Conservation (phyloP, 2,329 filamentous ascomycete genomes). For the Aspergillus costaricaensis region DNA sequence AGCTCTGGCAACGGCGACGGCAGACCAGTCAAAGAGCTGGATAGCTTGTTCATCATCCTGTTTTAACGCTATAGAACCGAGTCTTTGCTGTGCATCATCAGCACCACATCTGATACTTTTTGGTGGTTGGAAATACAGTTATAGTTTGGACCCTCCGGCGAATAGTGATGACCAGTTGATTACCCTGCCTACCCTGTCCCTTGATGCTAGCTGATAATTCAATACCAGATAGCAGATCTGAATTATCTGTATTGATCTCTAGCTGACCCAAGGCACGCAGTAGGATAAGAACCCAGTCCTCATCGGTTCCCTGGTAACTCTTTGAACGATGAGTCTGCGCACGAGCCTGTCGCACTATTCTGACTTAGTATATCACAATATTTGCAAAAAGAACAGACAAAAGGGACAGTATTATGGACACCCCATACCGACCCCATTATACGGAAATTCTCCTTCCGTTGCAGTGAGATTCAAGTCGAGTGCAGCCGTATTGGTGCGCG, state of each 20-base stretch:
- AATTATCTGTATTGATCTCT: constrained; percentile 16
- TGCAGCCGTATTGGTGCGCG: constrained; percentile 34
- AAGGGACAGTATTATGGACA: background rate
- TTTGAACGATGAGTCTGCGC: constrained; percentile 44
- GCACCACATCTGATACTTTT: constrained; percentile 3
- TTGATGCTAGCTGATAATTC: constrained; percentile 36
- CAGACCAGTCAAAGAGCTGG: constrained; percentile 59
- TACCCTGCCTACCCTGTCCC: constrained; percentile 28
- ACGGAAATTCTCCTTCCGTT: constrained; percentile 60
- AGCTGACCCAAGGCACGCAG: constrained; percentile 38
- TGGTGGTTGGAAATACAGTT: constrained; percentile 35
- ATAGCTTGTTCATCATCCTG: constrained; percentile 58
- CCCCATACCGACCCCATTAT: constrained; percentile 48
- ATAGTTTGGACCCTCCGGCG: constrained; percentile 53
- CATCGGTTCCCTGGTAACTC: constrained; percentile 46
- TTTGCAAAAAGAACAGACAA: background rate
- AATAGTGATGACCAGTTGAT: constrained; percentile 43
- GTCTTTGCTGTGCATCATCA: constrained; percentile 47
- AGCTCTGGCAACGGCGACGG: constrained; percentile 49
- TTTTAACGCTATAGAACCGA: constrained; percentile 56
- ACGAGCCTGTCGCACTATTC: constrained; percentile 40
- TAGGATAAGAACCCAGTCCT: constrained; percentile 45
- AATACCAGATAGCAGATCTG: constrained; percentile 29
- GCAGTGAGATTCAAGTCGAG: constrained; percentile 59
- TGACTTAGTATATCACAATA: constrained; percentile 16